These are phyloP conservation scores for Pythium phragmiticola DNA, from an alignment of 352 stramenopile species.

Conservation along the genomic window DNA sequence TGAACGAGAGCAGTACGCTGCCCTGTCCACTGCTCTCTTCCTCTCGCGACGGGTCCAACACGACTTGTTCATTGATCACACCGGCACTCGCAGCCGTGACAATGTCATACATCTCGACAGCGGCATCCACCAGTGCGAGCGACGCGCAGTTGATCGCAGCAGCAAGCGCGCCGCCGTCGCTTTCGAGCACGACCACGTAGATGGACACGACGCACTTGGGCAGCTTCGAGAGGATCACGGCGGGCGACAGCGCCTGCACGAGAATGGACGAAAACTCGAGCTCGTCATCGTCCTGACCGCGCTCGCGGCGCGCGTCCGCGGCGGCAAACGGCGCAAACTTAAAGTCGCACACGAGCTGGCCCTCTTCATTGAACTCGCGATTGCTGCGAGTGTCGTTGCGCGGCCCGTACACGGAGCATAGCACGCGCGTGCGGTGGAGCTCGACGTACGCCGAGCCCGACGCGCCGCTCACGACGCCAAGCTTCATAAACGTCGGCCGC, in stretches of 20 bases:
- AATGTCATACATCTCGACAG: slow-evolving; percentile 92
- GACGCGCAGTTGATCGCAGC: slow-evolving; percentile 86
- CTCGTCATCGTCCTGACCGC: slow-evolving; percentile 77
- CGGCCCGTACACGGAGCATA: slow-evolving; percentile 88
- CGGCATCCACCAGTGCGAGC: slow-evolving; percentile 84
- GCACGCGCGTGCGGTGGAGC: slow-evolving; percentile 80
- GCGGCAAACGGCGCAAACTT: slow-evolving; percentile 87
- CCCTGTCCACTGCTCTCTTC: slow-evolving; percentile 65
- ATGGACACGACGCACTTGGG: slow-evolving; percentile 90
- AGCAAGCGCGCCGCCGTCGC: slow-evolving; percentile 80
- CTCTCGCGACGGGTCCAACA: slow-evolving; percentile 70
- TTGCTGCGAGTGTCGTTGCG: slow-evolving; percentile 72
- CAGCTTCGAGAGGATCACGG: slow-evolving; percentile 85
- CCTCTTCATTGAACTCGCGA: slow-evolving; percentile 84
- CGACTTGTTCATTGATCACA: slow-evolving; percentile 49
- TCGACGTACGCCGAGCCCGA: slow-evolving; percentile 90
- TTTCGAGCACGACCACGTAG: slow-evolving; percentile 86
- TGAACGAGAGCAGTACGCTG: slow-evolving; percentile 79
- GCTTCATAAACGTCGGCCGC: slow-evolving; percentile 82
- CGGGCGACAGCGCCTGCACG: slow-evolving; percentile 70
- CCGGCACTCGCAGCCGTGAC: slow-evolving; percentile 76
- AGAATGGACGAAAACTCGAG: slow-evolving; percentile 77
- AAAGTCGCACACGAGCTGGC: slow-evolving; percentile 86
- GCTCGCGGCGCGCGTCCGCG: slow-evolving; percentile 53
- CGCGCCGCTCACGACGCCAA: slow-evolving; percentile 77